Conservation (phyloP, 2,329 filamentous ascomycete genomes). For the Monilinia fructigena region DNA sequence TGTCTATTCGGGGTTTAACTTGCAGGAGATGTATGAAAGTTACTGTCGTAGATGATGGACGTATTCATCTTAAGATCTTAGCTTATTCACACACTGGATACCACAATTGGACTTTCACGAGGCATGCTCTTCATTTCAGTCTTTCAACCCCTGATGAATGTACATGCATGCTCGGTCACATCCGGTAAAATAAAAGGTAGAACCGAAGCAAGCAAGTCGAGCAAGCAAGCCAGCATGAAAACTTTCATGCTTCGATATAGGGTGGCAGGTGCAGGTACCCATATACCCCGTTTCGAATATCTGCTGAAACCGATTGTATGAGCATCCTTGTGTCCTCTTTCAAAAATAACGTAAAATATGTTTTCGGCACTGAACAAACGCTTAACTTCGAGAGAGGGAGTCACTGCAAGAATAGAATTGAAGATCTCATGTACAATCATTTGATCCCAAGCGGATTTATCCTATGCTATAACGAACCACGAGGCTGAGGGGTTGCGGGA, state of each 20-base stretch:
- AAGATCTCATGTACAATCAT: background rate
- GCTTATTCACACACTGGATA: background rate
- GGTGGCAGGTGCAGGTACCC: conserved; percentile 19
- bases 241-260: conserved; percentile 10
- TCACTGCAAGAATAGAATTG: background rate
- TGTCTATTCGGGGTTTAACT: background rate
- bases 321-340: conserved; percentile 2
- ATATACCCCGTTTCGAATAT: conserved; percentile 22
- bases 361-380: background rate
- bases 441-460: background rate
- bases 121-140: background rate
- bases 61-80: conserved; percentile 3
- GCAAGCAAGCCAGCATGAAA: conserved; percentile 12
- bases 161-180: conserved; percentile 17
- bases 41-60: background rate
- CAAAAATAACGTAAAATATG: background rate
- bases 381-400: conserved; percentile 10
- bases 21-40: background rate
- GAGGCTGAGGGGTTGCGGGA: conserved; percentile 20
- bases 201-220: conserved; percentile 6
- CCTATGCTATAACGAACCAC: conserved; percentile 5
- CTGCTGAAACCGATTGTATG: conserved; percentile 16
- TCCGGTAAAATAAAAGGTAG: conserved; percentile 9
- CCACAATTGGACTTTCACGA: conserved; percentile 1
- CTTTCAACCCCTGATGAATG: background rate